These are phyloP conservation scores for Globisporangium orthogonon DNA, from an alignment of 352 stramenopile genomes.

Conservation along the genomic window DNA sequence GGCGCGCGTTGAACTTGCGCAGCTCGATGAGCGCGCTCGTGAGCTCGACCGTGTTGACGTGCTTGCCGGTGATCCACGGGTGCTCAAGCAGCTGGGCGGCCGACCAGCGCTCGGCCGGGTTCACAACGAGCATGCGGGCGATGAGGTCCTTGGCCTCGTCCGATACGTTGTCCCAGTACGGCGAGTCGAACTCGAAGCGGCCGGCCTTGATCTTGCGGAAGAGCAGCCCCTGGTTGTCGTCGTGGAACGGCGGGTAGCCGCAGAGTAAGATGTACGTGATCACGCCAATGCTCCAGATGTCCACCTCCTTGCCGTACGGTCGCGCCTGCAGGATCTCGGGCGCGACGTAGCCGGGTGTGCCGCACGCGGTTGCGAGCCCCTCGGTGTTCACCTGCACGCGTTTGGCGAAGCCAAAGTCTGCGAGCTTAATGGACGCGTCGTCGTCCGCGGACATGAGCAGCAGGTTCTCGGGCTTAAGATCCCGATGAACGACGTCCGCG, in stretches of 20 bases:
- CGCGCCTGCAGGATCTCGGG: slow-evolving; percentile 75
- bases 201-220: slow-evolving; percentile 72
- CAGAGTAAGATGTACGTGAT: slow-evolving; percentile 87
- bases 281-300: slow-evolving; percentile 90
- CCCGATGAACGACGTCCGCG: slow-evolving; percentile 87
- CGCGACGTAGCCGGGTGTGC: slow-evolving; percentile 76
- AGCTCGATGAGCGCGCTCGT: slow-evolving; percentile 85
- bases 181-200: slow-evolving; percentile 66
- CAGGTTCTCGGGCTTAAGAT: slow-evolving; percentile 97
- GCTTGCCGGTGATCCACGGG: slow-evolving; percentile 82
- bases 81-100: slow-evolving; percentile 70
- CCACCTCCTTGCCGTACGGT: slow-evolving; percentile 72
- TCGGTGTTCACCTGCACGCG: slow-evolving; percentile 50
- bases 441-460: slow-evolving; percentile 74
- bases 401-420: slow-evolving; percentile 83
- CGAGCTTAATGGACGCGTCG: slow-evolving; percentile 78
- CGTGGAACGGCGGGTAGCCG: slow-evolving; percentile 83
- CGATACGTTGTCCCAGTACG: slow-evolving; percentile 80
- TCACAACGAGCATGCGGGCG: slow-evolving; percentile 80
- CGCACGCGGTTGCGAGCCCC: slow-evolving; percentile 55
- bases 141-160: slow-evolving; percentile 86
- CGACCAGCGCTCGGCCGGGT: slow-evolving; percentile 76
- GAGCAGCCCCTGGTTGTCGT: slow-evolving; percentile 89
- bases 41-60: slow-evolving; percentile 69
- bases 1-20: slow-evolving; percentile 90